Percentiles rank a stretch among this genome's conserved stretches.
Evolutionary conservation across 331 rosid species (phyloP).

Genomic region (Rosa hybrid): DNA sequence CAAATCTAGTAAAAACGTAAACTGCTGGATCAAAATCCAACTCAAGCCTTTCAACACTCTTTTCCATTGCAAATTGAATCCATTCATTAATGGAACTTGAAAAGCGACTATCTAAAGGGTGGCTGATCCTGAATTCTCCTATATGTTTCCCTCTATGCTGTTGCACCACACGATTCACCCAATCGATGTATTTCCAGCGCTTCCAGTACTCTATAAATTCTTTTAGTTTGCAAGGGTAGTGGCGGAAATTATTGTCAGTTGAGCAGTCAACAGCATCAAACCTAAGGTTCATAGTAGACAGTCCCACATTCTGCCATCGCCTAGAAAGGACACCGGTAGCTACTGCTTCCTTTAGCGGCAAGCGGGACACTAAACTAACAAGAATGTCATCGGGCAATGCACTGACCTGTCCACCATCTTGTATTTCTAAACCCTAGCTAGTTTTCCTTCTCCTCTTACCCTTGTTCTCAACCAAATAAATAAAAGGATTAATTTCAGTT

Average conservation of each 20-base stretch:
- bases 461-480: background rate
- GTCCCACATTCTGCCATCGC: conserved; percentile 6
- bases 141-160: background rate
- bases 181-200: background rate
- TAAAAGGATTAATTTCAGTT: too few species aligned
- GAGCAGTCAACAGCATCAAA: background rate
- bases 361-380: background rate
- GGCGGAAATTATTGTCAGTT: background rate
- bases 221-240: background rate
- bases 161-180: background rate
- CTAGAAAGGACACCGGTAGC: conserved; percentile 4
- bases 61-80: conserved; percentile 8
- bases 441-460: background rate
- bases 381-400: conserved; percentile 1
- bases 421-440: background rate
- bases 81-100: background rate
- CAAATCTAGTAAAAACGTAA: background rate
- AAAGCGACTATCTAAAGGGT: background rate
- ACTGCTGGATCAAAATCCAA: background rate
- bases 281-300: background rate
- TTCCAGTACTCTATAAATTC: background rate
- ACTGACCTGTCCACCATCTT: conserved; percentile 3
- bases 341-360: conserved; percentile 4
- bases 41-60: background rate
- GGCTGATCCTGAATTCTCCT: background rate